Conservation (phyloP, 139 green algal species). For the Pleodorina starrii region DNA sequence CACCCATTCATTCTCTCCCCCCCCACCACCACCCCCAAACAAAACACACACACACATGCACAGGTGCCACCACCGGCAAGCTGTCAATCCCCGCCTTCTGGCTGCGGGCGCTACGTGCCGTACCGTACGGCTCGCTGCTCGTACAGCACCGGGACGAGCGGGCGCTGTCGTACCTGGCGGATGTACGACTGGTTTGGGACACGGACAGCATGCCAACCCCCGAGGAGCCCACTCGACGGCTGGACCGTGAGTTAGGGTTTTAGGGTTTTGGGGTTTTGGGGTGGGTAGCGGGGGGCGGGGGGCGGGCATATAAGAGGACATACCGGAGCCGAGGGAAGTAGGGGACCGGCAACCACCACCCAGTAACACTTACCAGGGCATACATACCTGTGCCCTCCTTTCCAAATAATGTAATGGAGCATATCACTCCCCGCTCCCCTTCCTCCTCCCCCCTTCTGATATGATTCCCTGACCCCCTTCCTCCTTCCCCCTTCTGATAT, state of each 20-base stretch:
- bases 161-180: slow-evolving; percentile 33
- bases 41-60: too few species aligned
- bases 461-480: not conserved
- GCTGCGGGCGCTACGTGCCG: slow-evolving; percentile 16
- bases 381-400: not conserved
- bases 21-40: too few species aligned
- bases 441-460: not conserved
- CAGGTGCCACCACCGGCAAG: not conserved
- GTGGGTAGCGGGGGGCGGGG: too few species aligned
- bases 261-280: too few species aligned
- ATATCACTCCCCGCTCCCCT: not conserved
- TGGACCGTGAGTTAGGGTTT: not conserved
- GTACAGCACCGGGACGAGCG: slow-evolving; percentile 29
- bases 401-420: not conserved
- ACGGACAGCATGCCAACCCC: slow-evolving; percentile 3
- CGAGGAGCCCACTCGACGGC: not conserved
- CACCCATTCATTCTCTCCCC: too few species aligned
- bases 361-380: not conserved
- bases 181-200: slow-evolving; percentile 47
- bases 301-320: not conserved
- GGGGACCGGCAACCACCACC: not conserved
- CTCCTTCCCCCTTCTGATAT: not conserved
- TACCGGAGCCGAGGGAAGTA: not conserved
- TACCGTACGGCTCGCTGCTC: not conserved
- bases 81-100: slow-evolving; percentile 46